These are phyloP conservation scores for Micractinium conductrix DNA, from an alignment of 139 green algal genomes.

Conservation along the genomic window DNA sequence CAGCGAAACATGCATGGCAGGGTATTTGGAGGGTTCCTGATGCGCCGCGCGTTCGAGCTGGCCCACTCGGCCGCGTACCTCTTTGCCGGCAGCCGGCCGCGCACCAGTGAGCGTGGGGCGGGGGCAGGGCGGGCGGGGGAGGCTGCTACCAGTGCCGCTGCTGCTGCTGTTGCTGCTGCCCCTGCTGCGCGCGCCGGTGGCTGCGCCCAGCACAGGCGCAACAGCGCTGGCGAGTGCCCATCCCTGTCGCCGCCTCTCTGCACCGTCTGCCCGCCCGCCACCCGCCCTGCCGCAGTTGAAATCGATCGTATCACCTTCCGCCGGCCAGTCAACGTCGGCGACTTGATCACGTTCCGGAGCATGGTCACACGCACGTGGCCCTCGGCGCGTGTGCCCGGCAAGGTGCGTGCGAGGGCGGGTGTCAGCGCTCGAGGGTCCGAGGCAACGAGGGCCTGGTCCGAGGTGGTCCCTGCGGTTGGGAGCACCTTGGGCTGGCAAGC, in stretches of 20 bases:
- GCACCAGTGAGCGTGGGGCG: background rate
- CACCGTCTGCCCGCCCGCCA: background rate
- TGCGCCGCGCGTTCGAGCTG: constrained; percentile 89
- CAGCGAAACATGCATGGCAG: constrained; percentile 78
- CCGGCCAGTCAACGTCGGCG: constrained; percentile 80
- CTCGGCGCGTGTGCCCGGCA: background rate
- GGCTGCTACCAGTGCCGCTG: background rate
- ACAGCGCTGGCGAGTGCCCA: background rate
- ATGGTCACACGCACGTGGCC: constrained; percentile 57
- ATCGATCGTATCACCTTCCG: constrained; percentile 68
- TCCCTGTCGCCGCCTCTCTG: background rate
- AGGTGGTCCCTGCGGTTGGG: too few relatives aligned
- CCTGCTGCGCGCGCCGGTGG: background rate
- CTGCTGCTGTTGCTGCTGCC: background rate
- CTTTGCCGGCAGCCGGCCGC: constrained; percentile 71
- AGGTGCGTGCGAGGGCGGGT: too few relatives aligned
- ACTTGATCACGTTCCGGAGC: constrained; percentile 75
- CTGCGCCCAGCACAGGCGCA: background rate
- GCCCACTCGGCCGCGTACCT: constrained; percentile 83
- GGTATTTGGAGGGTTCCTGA: constrained; percentile 90
- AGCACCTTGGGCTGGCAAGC: too few relatives aligned
- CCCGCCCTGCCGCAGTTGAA: constrained; percentile 7
- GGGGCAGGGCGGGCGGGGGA: too few relatives aligned
- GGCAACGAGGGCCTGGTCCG: too few relatives aligned
- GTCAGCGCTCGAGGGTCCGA: too few relatives aligned